Evolutionary conservation across 2,329 filamentous ascomycete genomes (phyloP), one percentile per base, ranked within the genome.

Genomic region (Diaporthe vaccinii): DNA sequence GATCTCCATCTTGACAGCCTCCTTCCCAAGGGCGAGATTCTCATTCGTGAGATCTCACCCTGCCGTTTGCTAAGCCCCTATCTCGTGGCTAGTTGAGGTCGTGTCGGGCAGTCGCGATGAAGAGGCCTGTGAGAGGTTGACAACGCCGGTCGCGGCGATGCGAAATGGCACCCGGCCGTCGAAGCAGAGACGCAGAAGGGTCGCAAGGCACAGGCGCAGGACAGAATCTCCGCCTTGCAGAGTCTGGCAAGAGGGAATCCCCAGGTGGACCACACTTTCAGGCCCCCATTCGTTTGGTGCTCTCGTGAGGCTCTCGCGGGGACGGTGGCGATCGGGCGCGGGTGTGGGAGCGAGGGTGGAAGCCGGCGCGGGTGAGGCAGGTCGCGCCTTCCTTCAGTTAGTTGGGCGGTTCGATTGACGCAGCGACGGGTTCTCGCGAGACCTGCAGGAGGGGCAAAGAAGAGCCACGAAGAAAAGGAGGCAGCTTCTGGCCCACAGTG

Each of bases 1-100:
- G 84, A 77, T 79, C 76, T 83, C 82, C 82, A 83, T 84, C 65
- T 77, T 80, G 77, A 75, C 57, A 57, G 62, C 75, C 68, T 75
- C 71, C 74, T 61, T 73, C 28, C 62, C 34, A 53, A 76, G 75
- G 75, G 67, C 76, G 76, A 74, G 73, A 76, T 67, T 74, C 76
- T 74, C 74, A 77, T 77, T 69, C 76, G 70, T 44, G 73, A 76
- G 75, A 70, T 73, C 75, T 73, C 75, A 76, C 75, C 75, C 75
- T 76, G 70, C 75, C 73, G 62, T 57, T 58, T 58, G 69, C 61
- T 46, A 36, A 34, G 46, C 41, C 69, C 62, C 57, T 58, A 62
- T 36, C 28, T 58, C 46, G 53, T 69, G 39, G 28, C 53, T 10
- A 31, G 10, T 49, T 22, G 31, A n/a, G 14, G 15, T 44, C 12